Evolutionary conservation across 768 basidiomycete genomes (phyloP).

Genomic region (Cubamyces sp.): DNA sequence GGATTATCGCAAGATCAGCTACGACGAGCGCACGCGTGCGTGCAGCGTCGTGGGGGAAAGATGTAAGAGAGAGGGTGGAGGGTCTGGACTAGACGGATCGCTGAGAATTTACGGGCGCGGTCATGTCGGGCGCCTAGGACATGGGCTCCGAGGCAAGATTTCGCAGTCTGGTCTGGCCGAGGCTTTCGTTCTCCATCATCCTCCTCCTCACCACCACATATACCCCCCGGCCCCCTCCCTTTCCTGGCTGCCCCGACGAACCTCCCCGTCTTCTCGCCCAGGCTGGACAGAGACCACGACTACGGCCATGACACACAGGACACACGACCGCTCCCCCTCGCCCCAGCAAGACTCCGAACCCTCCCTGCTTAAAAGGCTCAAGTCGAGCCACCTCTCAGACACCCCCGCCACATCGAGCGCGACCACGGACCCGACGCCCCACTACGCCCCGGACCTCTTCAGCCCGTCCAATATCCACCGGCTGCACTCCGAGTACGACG

Average conservation of each 20-base stretch:
- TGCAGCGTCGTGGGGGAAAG: not conserved
- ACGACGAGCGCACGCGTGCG: too few relatives aligned
- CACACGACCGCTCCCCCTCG: constrained; percentile 51
- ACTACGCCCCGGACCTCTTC: constrained; percentile 61
- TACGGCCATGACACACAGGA: constrained; percentile 45
- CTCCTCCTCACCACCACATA: constrained; percentile 18
- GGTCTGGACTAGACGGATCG: constrained; percentile 8
- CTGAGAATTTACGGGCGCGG: constrained; percentile 15
- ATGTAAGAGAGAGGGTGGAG: not conserved
- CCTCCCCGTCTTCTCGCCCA: constrained; percentile 9
- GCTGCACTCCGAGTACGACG: constrained; percentile 58
- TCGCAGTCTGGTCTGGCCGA: constrained; percentile 30
- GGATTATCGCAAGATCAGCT: too few relatives aligned
- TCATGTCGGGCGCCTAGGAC: constrained; percentile 14
- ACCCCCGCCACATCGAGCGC: constrained; percentile 22
- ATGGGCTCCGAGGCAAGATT: constrained; percentile 17
- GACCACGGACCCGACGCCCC: constrained; percentile 33
- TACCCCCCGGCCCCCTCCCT: constrained; percentile 11
- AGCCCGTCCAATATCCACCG: constrained; percentile 56
- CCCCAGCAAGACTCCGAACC: constrained; percentile 42
- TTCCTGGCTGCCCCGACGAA: not conserved
- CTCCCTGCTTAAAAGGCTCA: constrained; percentile 40
- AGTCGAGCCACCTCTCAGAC: constrained; percentile 40
- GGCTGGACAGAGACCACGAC: constrained; percentile 2
- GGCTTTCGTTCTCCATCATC: constrained; percentile 25